Evolutionary conservation across 192 early-diverging fungal species (phyloP).

Genomic region (Glomus cerebriforme): DNA sequence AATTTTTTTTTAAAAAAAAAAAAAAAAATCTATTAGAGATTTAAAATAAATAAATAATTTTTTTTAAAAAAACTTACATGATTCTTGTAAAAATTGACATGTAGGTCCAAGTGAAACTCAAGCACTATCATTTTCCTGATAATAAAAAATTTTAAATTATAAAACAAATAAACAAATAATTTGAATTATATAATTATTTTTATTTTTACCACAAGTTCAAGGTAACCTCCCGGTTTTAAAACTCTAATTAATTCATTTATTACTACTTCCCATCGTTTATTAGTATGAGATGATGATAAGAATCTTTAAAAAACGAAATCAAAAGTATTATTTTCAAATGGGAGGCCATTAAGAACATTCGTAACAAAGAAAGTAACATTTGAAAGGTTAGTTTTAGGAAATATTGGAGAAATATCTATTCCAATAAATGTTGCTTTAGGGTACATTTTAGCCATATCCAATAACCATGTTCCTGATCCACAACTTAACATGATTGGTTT

Average conservation of each 20-base stretch:
- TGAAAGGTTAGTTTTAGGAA: slow-evolving; percentile 39
- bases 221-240: slow-evolving; percentile 53
- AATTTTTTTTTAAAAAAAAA: too few relatives aligned
- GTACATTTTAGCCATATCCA: slow-evolving; percentile 52
- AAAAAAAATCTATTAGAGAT: too few relatives aligned
- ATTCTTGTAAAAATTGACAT: too few relatives aligned
- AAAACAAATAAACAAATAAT: too few relatives aligned
- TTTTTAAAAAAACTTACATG: too few relatives aligned
- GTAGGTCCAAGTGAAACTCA: too few relatives aligned
- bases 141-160: too few relatives aligned
- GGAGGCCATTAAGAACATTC: slow-evolving; percentile 36
- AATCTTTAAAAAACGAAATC: slow-evolving; percentile 52
- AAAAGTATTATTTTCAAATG: slow-evolving; percentile 54
- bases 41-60: too few relatives aligned
- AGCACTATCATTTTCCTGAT: too few relatives aligned
- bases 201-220: slow-evolving; percentile 46
- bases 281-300: slow-evolving; percentile 41
- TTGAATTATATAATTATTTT: too few relatives aligned
- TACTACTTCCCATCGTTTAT: slow-evolving; percentile 44
- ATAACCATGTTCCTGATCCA: slow-evolving; percentile 36
- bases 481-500: not conserved
- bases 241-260: slow-evolving; percentile 51
- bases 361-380: slow-evolving; percentile 42
- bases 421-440: slow-evolving; percentile 50
- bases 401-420: slow-evolving; percentile 47